These are phyloP conservation scores for Penicillium odoratum DNA, from an alignment of 495 filamentous ascomycete genomes.

Conservation along the genomic window DNA sequence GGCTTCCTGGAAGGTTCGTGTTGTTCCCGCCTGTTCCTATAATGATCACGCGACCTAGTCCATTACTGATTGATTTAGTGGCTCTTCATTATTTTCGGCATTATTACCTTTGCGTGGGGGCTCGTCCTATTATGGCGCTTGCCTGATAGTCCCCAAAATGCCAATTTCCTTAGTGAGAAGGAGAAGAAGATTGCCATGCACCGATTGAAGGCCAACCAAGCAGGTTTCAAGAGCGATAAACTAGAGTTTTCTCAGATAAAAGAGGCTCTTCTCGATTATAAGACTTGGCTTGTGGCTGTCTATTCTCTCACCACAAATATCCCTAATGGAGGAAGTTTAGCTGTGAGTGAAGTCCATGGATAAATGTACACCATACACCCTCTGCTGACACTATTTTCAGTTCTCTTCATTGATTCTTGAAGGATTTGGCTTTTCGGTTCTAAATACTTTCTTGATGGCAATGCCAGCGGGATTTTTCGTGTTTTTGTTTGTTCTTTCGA, in stretches of 20 bases:
- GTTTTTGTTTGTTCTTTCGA: background rate
- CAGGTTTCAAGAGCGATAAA: constrained; percentile 41
- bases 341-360: too few species aligned
- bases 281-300: constrained; percentile 29
- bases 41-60: background rate
- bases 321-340: constrained; percentile 25
- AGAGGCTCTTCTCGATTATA: constrained; percentile 45
- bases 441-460: constrained; percentile 2
- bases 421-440: constrained; percentile 1
- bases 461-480: background rate
- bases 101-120: constrained; percentile 28
- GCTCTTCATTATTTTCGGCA: constrained; percentile 29
- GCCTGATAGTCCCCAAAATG: constrained; percentile 48
- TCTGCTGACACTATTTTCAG: background rate
- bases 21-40: background rate
- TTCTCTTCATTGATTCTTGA: constrained; percentile 3
- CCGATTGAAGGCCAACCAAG: constrained; percentile 5
- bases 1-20: constrained; percentile 22
- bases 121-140: constrained; percentile 41
- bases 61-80: constrained; percentile 6
- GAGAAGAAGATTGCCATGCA: constrained; percentile 39
- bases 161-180: constrained; percentile 41
- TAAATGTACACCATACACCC: too few species aligned
- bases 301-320: constrained; percentile 15
- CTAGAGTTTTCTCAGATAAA: constrained; percentile 49